Evolutionary conservation across 257 asterid genomes (phyloP), one percentile per base, ranked within the genome.

Genomic region (Vinca minor): DNA sequence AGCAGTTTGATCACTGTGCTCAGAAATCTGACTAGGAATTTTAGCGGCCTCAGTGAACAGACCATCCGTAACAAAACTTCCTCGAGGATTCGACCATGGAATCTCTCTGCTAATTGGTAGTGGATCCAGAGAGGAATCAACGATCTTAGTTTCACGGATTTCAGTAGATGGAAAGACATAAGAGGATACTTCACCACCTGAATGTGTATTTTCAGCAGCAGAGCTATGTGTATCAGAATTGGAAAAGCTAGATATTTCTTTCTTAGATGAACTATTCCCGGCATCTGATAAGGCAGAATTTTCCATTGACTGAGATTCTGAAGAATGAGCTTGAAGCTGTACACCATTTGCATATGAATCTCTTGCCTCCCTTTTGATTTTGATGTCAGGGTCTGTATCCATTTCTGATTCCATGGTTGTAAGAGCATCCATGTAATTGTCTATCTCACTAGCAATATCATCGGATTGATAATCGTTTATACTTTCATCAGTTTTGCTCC

Each of bases 381-480:
- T 85, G 73, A 77, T 29, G 74, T 87, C 92, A 0, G 85, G 75
- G 63, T 84, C 95, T 32, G 88, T 82, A 49, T 85, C 96, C 69
- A 78, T 67, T 72, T 87, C 96, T 46, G 89, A 79, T 60, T 84
- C 98, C 77, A 87, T 83, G 66, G 86, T 79, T 53, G 92, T 74
- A 54, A 89, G 86, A 58, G 94, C 96, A 76, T 88, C 98, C 73
- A 85, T 79, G 44, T 74, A 89, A 77, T 80, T 83, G 61, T 88
- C 96, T 62, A 78, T 73, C 81, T 86, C 96, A 77, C 96, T 85
- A 34, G 83, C 82, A 67, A 74, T 70, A 41, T 80, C 93, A 74
- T 85, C 93, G 21, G 93, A 87, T 63, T 76, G 79, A 71, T 84
- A 79, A 63, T 83, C 77, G 49, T 39, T 76, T 64, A 74, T 49